These are phyloP conservation scores for Cladophialophora psammophila DNA, from an alignment of 2,329 filamentous ascomycete genomes.

Conservation along the genomic window DNA sequence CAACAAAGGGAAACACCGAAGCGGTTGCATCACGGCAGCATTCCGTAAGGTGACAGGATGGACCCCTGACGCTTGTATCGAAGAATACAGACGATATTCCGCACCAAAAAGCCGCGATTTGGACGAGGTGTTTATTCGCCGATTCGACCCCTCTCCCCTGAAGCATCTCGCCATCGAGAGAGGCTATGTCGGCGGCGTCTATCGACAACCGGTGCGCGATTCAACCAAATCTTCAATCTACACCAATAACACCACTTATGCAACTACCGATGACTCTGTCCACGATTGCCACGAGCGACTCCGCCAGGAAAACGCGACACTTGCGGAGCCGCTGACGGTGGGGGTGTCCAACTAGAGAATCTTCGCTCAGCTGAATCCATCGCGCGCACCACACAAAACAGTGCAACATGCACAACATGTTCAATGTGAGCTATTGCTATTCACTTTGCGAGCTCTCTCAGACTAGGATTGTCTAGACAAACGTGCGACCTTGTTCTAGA, in stretches of 20 bases:
- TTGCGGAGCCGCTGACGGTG: constrained; percentile 27
- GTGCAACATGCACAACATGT: not conserved
- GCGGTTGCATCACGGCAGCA: constrained; percentile 84
- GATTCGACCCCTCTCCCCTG: constrained; percentile 37
- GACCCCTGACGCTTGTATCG: constrained; percentile 66
- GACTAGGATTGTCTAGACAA: not conserved
- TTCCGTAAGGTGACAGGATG: constrained; percentile 77
- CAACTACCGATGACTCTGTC: constrained; percentile 21
- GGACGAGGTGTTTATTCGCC: constrained; percentile 40
- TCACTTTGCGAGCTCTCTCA: not conserved
- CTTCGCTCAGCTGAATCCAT: not conserved
- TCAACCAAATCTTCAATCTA: constrained; percentile 39
- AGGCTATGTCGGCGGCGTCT: constrained; percentile 40
- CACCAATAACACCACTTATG: constrained; percentile 38
- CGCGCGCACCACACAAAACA: not conserved
- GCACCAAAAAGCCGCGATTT: constrained; percentile 56
- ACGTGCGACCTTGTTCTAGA: not conserved
- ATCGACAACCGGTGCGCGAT: constrained; percentile 30
- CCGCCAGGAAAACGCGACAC: constrained; percentile 31
- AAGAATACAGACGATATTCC: constrained; percentile 75
- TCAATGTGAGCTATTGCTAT: not conserved
- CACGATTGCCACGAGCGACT: constrained; percentile 37
- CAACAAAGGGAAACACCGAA: constrained; percentile 93
- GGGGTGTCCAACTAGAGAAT: not conserved
- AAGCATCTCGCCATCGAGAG: constrained; percentile 39